Base-by-base conservation (phyloP, 1,284 basidiomycete genomes). In the Cerrena zonata region DNA sequence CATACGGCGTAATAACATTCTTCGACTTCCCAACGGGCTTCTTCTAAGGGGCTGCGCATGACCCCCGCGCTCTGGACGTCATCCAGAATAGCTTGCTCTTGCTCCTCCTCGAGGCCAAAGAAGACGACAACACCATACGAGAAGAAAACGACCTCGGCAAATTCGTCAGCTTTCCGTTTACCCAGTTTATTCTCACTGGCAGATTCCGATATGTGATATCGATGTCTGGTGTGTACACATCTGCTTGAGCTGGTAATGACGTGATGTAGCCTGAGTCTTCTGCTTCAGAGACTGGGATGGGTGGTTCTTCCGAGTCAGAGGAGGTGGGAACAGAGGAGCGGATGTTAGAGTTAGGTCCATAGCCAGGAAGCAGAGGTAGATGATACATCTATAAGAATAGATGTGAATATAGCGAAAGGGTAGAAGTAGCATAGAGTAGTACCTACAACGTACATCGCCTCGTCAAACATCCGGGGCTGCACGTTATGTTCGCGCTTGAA, bases 401-500 rank as follows among this genome's bases (percentile, higher is more conserved):
- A 21, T 47, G 39, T 7, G 30, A 34, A 15, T 7, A 7, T 23
- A 50, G 41, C 26, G 26, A 44, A n/a, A 39, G 40, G 22, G 11
- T n/a, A 58, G 12, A 47, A 40, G 45, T 45, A 39, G n/a, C 36
- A 39, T 36, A 34, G 42, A 26, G 40, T 40, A 19, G 38, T 26
- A 80, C 88, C 69, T 56, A 94, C 91, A 45, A 86, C 89, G 69
- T 94, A 97, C 56, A 93, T 72, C 2, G 93, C 94, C 67, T 97
- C 94, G 64, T 97, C 94, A 62, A 91, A 97, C 1, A 93, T 80
- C 50, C 94, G 76, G 0, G 94, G 92, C 1, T 79, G 76, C 10
- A 95, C 92, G 48, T 94, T 94, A 64, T 97, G 94, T 64, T 97
- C 94, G 48, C 94, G 75, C 66, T 94, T 94, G 64, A 96, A 65